Evolutionary conservation across 306 rosid species (phyloP), one percentile per base, ranked within the genome.

Genomic region (Nissolia schottii): DNA sequence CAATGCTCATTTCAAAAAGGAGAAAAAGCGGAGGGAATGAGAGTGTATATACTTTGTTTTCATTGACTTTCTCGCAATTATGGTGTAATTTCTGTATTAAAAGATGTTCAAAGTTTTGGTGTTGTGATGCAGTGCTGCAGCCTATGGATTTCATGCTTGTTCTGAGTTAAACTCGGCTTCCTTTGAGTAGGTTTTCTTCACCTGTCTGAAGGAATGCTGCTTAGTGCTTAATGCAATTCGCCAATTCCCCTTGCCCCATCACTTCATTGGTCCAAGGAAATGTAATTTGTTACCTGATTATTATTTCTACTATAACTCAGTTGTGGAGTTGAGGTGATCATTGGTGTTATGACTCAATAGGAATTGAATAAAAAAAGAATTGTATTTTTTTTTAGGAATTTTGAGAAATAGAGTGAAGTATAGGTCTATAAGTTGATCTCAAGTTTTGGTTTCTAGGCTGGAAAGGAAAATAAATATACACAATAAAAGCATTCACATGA

Each of bases 21-120:
- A 89, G 51, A 89, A 75, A 79, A 82, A 9, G 56, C 34, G 84
- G 77, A 77, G 80, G 86, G 80, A 68, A 43, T 91, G 80, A 86
- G 65, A 54, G 64, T 73, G 37, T 16, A 61, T 48, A 51, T 67
- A 35, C 24, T 71, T 25, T 19, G 34, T 32, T 69, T 66, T 55
- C 9, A 28, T 56, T 6, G 13, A 23, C 70, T 40, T 56, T 16
- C 0, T 64, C 58, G 58, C 20, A 64, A 34, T 12, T 71, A 6
- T 8, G 23, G 13, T 57, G 51, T 37, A 5, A 6, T 60, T 74
- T 25, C 53, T 54, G 67, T 60, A 43, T 43, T 60, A 5, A 19
- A 64, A 43, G 27, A 20, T 71, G 22, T 65, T 12, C 49, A 22
- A 34, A 49, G 68, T 59, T 66, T 51, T 67, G 64, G 27, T 64